Evolutionary conservation across 805 yeast genomes (phyloP).

Genomic region (Candida corydali): DNA sequence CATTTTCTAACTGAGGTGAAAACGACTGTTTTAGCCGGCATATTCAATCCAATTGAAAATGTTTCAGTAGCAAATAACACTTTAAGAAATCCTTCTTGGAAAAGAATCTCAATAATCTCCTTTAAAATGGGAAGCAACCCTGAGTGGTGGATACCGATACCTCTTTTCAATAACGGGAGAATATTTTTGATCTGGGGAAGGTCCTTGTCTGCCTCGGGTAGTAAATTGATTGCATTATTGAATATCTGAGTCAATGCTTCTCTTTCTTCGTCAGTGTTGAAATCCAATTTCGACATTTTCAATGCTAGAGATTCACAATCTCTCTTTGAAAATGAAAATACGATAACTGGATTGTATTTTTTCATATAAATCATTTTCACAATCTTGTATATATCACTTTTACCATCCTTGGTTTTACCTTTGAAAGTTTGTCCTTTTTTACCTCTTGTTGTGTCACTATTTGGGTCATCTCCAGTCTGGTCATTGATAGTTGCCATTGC

Average conservation of each 20-base stretch:
- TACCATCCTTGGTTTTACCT: conserved; percentile 76
- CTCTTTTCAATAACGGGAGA: conserved; percentile 83
- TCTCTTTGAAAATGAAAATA: conserved; percentile 94
- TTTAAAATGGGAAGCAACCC: conserved; percentile 91
- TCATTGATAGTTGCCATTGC: conserved; percentile 94
- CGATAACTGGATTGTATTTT: conserved; percentile 96
- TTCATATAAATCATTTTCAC: conserved; percentile 98
- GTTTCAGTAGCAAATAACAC: conserved; percentile 98
- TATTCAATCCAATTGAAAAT: conserved; percentile 94
- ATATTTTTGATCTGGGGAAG: conserved; percentile 93
- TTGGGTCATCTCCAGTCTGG: conserved; percentile 79
- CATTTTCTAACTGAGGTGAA: conserved; percentile 96
- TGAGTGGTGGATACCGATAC: conserved; percentile 98
- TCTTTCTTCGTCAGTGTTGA: conserved; percentile 91
- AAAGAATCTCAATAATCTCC: conserved; percentile 91
- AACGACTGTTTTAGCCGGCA: conserved; percentile 99
- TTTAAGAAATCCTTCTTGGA: conserved; percentile 94
- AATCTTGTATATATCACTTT: conserved; percentile 89
- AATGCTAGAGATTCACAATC: conserved; percentile 94
- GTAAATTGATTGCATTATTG: conserved; percentile 79
- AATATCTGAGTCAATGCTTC: conserved; percentile 87
- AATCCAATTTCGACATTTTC: conserved; percentile 93
- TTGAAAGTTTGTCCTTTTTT: conserved; percentile 79
- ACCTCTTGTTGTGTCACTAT: conserved; percentile 53
- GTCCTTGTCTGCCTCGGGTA: conserved; percentile 88